Base-by-base conservation (phyloP, 352 stramenopile species). In the Phytophthora fragariae region DNA sequence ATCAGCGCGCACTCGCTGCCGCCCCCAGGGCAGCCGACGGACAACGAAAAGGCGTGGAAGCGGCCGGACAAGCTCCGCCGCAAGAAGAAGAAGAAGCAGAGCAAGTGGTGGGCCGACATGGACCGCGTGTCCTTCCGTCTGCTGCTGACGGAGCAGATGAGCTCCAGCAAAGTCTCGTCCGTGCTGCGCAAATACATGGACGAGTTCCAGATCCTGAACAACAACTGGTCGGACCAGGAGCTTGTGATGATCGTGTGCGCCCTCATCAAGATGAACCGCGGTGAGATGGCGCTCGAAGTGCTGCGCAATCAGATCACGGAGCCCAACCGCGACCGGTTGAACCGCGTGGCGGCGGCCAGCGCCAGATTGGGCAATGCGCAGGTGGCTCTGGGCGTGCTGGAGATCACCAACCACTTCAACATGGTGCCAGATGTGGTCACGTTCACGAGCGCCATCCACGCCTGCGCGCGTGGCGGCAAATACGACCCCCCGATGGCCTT, bases 371-470 rank as follows among this genome's bases (percentile, higher is more conserved):
- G 86, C 52, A 93, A 95, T 70, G 75, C 81, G 17, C 65, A 76
- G 14, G 82, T 95, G 47, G 88, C 88, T 44, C 63, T 92, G n/a
- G 86, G 85, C 19, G 77, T 93, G 17, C 74, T 95, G 41, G 80
- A 92, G 56, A 92, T 95, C 59, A 76, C 77, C 31, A 85, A 85
- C 47, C 80, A 95, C 66, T 91, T 93, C 49, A 58, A 81, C n/a
- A 65, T 93, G 57, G 53, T 73, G 39, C 85, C 83, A 1, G 86
- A 94, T 70, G 84, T 92, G 9, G 71, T 93, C 33, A 93, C 84
- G 33, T 96, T 91, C 79, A 94, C 86, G 27, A 92, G 85, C 62
- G 85, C 84, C 31, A 96, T 96, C 65, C 84, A 92, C 72, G 88
- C 88, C 29, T 96, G 88, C 44, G 87, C 86, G 11, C 87, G 87